These are phyloP conservation scores for Ophiorrhiza pumila DNA, from an alignment of 257 asterid species.

Conservation along the genomic window DNA sequence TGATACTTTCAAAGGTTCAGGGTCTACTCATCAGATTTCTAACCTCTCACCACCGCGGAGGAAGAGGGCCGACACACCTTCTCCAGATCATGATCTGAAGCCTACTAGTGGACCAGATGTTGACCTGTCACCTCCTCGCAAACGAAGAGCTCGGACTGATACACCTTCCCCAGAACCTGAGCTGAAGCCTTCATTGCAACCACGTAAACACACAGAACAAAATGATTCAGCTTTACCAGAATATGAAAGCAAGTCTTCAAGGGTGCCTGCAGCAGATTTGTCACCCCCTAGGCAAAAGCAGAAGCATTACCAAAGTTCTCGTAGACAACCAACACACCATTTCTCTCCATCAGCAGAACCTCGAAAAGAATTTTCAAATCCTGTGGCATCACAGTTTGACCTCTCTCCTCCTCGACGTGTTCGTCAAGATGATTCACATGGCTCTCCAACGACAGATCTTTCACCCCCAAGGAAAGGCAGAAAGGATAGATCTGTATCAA, in stretches of 20 bases:
- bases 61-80: conserved; percentile 23
- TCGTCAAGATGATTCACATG: conserved; percentile 28
- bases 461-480: conserved; percentile 57
- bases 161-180: conserved; percentile 49
- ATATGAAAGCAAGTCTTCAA: conserved; percentile 12
- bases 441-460: conserved; percentile 35
- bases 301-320: neutral
- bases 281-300: conserved; percentile 28
- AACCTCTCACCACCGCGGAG: conserved; percentile 29
- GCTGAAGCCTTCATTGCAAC: conserved; percentile 36
- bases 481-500: conserved; percentile 29
- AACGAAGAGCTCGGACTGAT: conserved; percentile 40
- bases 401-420: conserved; percentile 60
- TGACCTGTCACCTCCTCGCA: conserved; percentile 55
- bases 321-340: neutral
- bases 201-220: conserved; percentile 19
- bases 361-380: neutral
- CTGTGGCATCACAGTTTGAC: conserved; percentile 35
- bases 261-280: conserved; percentile 16
- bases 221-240: conserved; percentile 34
- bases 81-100: conserved; percentile 23
- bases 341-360: conserved; percentile 10
- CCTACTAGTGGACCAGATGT: conserved; percentile 4
- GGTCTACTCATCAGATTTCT: conserved; percentile 20
- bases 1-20: conserved; percentile 17